Evolutionary conservation across 768 basidiomycete genomes (phyloP), one percentile per base, ranked within the genome.

Genomic region (Favolaschia claudopus): DNA sequence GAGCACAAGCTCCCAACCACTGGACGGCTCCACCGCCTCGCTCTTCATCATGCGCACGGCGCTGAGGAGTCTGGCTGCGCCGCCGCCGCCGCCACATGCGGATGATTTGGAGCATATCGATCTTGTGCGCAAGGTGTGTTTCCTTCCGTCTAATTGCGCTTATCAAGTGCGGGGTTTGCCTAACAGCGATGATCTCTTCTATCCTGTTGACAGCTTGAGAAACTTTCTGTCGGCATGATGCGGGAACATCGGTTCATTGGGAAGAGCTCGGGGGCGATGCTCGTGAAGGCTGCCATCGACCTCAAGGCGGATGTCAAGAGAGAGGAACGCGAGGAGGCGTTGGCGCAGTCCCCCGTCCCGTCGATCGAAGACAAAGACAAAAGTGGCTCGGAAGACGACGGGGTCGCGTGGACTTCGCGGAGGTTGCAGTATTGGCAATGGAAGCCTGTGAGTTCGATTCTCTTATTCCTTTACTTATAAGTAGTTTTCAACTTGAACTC

Each of bases 391-490:
- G 46, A 48, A 17, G 7, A 17, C 46, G 29, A 38, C 55, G 31
- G 53, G n/a, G n/a, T n/a, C n/a, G 65, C n/a, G n/a, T n/a, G n/a
- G n/a, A n/a, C n/a, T n/a, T n/a, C n/a, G n/a, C n/a, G n/a, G n/a
- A n/a, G n/a, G n/a, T 57, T 65, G 10, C 54, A 70, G 49, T 68
- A 64, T 43, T 60, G 58, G 46, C 24, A 50, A 32, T 49, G 52
- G 62, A 63, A 63, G 58, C 76, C 73, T 36, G 75, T 53, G 42
- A 24, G 69, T 71, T 47, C 60, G 22, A 14, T 42, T 22, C n/a
- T 32, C 15, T 9, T 7, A 7, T 7, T 22, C 15, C 48, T 24
- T 20, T 13, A 7, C 33, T 50, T 22, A 13, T 24, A 33, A 22
- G 3, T 47, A 25, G 6, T 7, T 19, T 3, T 2, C 8, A 9